Evolutionary conservation across 2,329 filamentous ascomycete species (phyloP).

Genomic region (Phaeosphaeriaceae sp.): DNA sequence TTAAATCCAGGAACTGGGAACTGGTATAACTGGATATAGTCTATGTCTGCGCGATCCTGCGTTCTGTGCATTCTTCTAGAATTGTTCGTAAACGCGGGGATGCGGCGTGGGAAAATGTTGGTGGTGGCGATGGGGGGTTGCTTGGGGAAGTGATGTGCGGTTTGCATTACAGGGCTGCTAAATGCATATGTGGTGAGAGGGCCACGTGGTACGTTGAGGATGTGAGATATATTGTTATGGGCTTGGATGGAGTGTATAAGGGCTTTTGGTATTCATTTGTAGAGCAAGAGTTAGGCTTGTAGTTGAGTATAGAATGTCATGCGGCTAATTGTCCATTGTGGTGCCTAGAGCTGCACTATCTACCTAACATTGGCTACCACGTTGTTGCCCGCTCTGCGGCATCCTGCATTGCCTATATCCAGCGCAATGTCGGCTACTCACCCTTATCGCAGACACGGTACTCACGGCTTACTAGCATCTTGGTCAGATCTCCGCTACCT

Average conservation of each 20-base stretch:
- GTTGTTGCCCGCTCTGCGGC: background rate
- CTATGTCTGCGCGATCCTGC: background rate
- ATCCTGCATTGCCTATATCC: background rate
- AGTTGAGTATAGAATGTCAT: background rate
- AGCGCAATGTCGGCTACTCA: background rate
- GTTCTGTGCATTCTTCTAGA: background rate
- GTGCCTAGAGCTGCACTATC: background rate
- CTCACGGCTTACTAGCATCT: background rate
- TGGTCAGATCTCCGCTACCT: background rate
- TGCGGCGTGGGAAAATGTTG: background rate
- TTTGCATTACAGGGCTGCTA: too few species aligned
- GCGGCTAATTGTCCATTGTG: background rate
- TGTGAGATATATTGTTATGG: background rate
- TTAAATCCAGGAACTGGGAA: background rate
- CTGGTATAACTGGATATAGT: too few species aligned
- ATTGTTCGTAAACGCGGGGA: background rate
- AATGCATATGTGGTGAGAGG: background rate
- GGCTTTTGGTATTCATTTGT: background rate
- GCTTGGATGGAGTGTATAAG: background rate
- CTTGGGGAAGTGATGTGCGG: background rate
- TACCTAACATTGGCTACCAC: background rate
- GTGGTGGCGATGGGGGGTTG: background rate
- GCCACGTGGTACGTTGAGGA: background rate
- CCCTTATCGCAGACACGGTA: background rate
- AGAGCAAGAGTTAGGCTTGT: background rate